Conservation (phyloP, 129 eudicot species). For the Centrapalus pauciflorus region DNA sequence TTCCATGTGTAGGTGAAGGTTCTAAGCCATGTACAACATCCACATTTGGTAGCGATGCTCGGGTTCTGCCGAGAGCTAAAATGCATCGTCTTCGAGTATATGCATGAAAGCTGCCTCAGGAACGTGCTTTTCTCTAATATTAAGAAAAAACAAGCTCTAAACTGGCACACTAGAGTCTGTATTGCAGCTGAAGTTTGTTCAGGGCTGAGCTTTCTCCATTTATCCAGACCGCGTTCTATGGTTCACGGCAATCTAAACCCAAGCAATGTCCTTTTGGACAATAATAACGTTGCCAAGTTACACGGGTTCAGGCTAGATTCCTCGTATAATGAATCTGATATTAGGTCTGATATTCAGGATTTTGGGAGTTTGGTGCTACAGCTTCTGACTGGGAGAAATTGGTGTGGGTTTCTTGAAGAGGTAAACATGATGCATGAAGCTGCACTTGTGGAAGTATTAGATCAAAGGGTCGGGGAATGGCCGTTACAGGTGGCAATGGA, state of each 20-base stretch:
- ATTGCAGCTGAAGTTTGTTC: conserved; percentile 62
- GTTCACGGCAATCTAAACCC: conserved; percentile 50
- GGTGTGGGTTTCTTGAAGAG: conserved; percentile 39
- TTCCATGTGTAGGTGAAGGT: conserved; percentile 46
- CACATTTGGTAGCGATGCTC: conserved; percentile 60
- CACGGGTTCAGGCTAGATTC: conserved; percentile 27
- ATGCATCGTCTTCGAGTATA: conserved; percentile 68
- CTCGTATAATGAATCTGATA: conserved; percentile 21
- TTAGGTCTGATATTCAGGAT: conserved; percentile 45
- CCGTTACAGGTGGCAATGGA: conserved; percentile 61
- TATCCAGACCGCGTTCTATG: conserved; percentile 49
- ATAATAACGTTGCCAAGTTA: conserved; percentile 52
- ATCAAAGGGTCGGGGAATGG: conserved; percentile 56
- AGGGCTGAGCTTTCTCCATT: conserved; percentile 71
- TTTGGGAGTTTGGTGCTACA: conserved; percentile 60
- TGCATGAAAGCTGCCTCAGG: conserved; percentile 67
- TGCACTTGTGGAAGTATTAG: conserved; percentile 29
- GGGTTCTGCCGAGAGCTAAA: conserved; percentile 71
- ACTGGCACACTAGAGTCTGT: conserved; percentile 58
- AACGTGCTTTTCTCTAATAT: conserved; percentile 40
- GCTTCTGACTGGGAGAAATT: conserved; percentile 61
- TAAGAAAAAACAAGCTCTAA: conserved; percentile 31
- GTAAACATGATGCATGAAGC: conserved; percentile 16
- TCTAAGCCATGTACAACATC: conserved; percentile 52
- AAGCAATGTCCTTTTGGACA: conserved; percentile 55